These are phyloP conservation scores for Tubosaeta sp. DNA, from an alignment of 768 basidiomycete species.

Conservation along the genomic window DNA sequence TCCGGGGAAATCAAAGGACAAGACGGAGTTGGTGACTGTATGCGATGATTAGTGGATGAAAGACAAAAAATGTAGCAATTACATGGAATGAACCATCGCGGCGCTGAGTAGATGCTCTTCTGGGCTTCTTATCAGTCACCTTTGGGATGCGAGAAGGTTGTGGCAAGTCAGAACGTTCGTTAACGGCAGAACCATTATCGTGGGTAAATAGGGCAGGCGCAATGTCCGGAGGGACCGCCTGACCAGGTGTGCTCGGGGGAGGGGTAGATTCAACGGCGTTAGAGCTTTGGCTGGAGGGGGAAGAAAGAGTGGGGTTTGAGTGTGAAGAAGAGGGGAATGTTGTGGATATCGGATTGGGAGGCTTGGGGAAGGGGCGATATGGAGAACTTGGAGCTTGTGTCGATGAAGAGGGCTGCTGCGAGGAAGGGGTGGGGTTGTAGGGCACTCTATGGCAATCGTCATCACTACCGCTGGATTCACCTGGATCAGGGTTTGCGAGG, in stretches of 20 bases:
- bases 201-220: constrained; percentile 37
- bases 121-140: constrained; percentile 25
- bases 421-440: constrained; percentile 14
- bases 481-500: constrained; percentile 60
- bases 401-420: constrained; percentile 25
- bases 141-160: constrained; percentile 32
- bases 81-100: constrained; percentile 26
- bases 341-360: constrained; percentile 32
- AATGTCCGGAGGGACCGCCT: constrained; percentile 40
- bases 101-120: constrained; percentile 29
- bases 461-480: constrained; percentile 38
- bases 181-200: constrained; percentile 31
- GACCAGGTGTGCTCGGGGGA: constrained; percentile 62
- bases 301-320: constrained; percentile 59
- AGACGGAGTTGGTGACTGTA: constrained; percentile 29
- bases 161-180: constrained; percentile 28
- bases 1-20: constrained; percentile 29
- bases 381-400: constrained; percentile 15
- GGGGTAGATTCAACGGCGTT: constrained; percentile 63
- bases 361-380: constrained; percentile 17
- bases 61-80: constrained; percentile 4
- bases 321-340: constrained; percentile 36
- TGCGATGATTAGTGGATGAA: constrained; percentile 9
- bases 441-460: constrained; percentile 28
- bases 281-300: constrained; percentile 67